These are phyloP conservation scores for Solanum gandarillasii DNA, from an alignment of 257 asterid species.

Conservation along the genomic window DNA sequence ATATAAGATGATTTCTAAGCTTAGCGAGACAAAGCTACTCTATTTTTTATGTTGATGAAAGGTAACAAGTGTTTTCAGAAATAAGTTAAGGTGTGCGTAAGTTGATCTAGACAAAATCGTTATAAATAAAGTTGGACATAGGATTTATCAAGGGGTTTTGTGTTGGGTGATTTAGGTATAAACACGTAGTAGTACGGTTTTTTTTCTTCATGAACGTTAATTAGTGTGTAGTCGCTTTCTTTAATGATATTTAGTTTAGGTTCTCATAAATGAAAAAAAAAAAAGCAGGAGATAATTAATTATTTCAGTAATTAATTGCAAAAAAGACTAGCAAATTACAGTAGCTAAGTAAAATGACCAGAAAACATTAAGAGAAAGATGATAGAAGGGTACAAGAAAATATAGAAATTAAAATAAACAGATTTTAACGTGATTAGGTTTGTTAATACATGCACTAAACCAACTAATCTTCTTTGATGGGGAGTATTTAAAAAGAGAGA, in stretches of 20 bases:
- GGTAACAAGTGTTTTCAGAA: background rate
- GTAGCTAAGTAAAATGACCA: background rate
- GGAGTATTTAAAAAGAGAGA: too few species aligned
- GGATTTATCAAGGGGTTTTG: background rate
- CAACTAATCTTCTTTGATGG: background rate
- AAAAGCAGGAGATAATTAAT: too few species aligned
- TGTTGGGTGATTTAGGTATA: background rate
- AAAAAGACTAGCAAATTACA: background rate
- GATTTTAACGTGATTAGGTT: too few species aligned
- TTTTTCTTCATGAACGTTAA: background rate
- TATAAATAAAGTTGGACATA: background rate
- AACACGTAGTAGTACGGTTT: background rate
- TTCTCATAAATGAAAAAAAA: background rate
- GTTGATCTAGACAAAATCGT: fast-evolving
- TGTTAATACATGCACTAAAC: background rate
- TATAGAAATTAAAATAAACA: too few species aligned
- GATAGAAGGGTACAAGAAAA: background rate
- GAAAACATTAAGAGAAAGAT: too few species aligned
- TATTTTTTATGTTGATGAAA: background rate
- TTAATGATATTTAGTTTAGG: background rate
- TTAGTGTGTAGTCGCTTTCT: background rate
- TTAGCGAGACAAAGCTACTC: fast-evolving
- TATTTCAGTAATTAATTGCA: background rate
- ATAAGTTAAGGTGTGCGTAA: background rate
- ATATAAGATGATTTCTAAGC: background rate